Base-by-base conservation (phyloP, 495 filamentous ascomycete species). In the Tuber melanosporum region DNA sequence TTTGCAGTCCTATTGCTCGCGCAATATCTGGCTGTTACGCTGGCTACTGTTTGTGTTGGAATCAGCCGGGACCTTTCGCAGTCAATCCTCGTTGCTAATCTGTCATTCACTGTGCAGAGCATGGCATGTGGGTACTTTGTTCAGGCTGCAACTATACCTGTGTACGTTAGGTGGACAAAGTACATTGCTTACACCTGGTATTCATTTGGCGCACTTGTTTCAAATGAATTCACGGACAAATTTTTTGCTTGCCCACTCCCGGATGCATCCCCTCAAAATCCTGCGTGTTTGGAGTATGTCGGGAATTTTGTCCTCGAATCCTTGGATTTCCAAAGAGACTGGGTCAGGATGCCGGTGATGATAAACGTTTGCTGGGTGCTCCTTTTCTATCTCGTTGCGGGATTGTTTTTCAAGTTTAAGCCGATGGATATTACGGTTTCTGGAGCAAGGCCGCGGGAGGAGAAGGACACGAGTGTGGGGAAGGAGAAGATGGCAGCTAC, bases 71-170 rank as follows among this genome's bases (percentile, higher is more conserved):
- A 89, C 75, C 92, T 93, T 82, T 85, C 90, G 0, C 88, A 87
- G 4, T 90, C 90, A 8, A 87, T 86, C 71, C 78, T 92, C 20
- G 88, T 92, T 42, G 91, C 87, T 17, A 94, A 94, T 81, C 84
- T 93, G 66, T 87, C 84, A 1, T 93, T 89, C 81, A 94, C 92
- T 3, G 36, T 94, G 43, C 91, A 93, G 84, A 89, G 87, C 15
- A 88, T 93, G 87, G 86, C 89, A 0, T 92, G 91, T 77, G 92
- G 92, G 6, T 93, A 89, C 80, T 93, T 93, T 79, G 88, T 93
- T 42, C 91, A 93, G 78, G 84, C 87, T 17, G 88, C 90, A 52
- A 89, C 90, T 46, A 92, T 94, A 22, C 91, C 91, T 0, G 87
- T 93, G 5, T 94, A 92, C 82, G 87, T 91, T 26, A 85, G 91